These are phyloP conservation scores for Plantago elongata DNA, from an alignment of 257 asterid species.

Conservation along the genomic window DNA sequence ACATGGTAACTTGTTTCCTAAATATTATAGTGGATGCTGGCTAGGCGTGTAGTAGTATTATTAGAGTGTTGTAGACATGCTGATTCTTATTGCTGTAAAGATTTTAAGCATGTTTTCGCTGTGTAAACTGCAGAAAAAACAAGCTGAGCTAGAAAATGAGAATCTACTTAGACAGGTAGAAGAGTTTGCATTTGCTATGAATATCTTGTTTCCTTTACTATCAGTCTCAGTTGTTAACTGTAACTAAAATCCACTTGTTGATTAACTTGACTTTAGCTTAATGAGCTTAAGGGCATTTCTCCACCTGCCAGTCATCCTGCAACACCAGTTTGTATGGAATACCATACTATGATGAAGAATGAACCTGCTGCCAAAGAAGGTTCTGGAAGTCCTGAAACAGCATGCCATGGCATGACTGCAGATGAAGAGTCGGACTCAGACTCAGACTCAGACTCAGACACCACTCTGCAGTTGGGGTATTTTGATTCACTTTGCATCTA, in stretches of 20 bases:
- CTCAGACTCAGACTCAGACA: constrained; percentile 24
- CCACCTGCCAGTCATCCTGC: constrained; percentile 1
- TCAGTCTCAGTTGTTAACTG: not conserved
- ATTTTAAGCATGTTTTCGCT: not conserved
- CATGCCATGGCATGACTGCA: constrained; percentile 29
- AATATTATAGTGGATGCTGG: constrained; percentile 19
- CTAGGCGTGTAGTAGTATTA: too few relatives aligned
- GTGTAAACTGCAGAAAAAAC: constrained; percentile 40
- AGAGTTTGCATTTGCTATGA: constrained; percentile 11
- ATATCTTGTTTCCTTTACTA: constrained; percentile 19
- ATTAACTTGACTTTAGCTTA: constrained; percentile 18
- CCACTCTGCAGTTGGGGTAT: constrained; percentile 12
- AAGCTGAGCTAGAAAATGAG: constrained; percentile 41
- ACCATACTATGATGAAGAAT: constrained; percentile 19
- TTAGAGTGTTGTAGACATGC: too few relatives aligned
- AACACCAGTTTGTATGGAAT: constrained; percentile 30
- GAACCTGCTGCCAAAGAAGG: constrained; percentile 23
- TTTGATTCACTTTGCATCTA: not conserved
- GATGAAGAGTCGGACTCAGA: constrained; percentile 61
- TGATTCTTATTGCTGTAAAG: too few relatives aligned
- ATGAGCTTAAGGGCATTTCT: constrained; percentile 6
- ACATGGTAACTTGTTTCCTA: not conserved
- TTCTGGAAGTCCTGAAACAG: constrained; percentile 39
- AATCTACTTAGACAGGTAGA: constrained; percentile 8
- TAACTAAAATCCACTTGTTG: not conserved